A percentile compares a stretch with the other conserved stretches of the same genome.
These are phyloP conservation scores for Madurella fahalii DNA, from an alignment of 2,329 filamentous ascomycete species.

Conservation along the genomic window DNA sequence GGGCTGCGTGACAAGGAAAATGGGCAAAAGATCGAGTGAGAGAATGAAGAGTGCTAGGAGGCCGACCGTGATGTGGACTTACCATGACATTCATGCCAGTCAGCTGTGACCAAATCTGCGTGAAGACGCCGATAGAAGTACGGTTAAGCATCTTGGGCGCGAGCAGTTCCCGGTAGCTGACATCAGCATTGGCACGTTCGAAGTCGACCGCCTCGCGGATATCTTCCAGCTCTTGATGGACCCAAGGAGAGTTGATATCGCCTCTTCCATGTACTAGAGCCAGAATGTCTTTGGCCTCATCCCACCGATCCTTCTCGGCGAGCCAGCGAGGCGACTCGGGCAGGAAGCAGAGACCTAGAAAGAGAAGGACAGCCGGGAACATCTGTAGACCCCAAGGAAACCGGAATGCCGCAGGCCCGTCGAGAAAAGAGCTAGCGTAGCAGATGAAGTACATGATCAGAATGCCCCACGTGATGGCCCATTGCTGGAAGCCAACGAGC, in stretches of 20 bases:
- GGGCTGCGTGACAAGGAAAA: neutral
- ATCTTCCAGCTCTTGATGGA: constrained; percentile 63
- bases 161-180: constrained; percentile 69
- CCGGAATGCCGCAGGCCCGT: constrained; percentile 45
- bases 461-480: constrained; percentile 45
- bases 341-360: constrained; percentile 39
- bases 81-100: constrained; percentile 76
- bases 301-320: constrained; percentile 45
- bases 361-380: constrained; percentile 41
- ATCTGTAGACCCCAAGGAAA: constrained; percentile 48
- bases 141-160: constrained; percentile 70
- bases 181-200: constrained; percentile 64
- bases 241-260: constrained; percentile 60
- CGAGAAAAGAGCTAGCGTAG: constrained; percentile 43
- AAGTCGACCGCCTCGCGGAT: constrained; percentile 72
- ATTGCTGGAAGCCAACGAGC: constrained; percentile 43
- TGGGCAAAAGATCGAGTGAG: neutral
- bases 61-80: constrained; percentile 17
- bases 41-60: neutral
- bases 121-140: constrained; percentile 66
- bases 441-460: constrained; percentile 46
- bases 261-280: constrained; percentile 60
- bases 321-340: constrained; percentile 51
- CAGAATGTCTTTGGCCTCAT: constrained; percentile 45
- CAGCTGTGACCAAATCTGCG: constrained; percentile 71